phyloP scores from a whole-genome alignment of 208 protist species.

The Strigomonas culicis region DNA sequence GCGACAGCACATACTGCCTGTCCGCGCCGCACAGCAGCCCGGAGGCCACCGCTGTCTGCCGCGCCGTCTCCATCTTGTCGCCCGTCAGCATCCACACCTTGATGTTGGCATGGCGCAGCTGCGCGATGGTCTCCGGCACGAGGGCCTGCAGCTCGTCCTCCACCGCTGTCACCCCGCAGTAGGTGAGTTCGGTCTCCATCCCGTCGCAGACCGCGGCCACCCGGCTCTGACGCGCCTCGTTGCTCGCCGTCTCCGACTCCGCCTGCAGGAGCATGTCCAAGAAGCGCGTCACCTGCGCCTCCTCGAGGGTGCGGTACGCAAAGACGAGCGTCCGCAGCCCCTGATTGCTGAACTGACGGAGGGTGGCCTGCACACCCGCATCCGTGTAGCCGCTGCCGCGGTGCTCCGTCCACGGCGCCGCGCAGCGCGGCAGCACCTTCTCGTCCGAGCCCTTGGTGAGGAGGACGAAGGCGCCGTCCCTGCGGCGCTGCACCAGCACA shows the following conservation, averaged over 20 bases:
- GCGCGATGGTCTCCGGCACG: slow-evolving; percentile 87
- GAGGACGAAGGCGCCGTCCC: slow-evolving; percentile 32
- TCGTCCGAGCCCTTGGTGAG: slow-evolving; percentile 84
- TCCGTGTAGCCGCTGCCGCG: slow-evolving; percentile 3
- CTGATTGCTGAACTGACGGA: slow-evolving; percentile 29
- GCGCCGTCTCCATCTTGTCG: slow-evolving; percentile 97
- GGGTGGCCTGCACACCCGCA: not conserved
- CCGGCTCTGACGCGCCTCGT: slow-evolving; percentile 20
- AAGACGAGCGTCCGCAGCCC: slow-evolving; percentile 73
- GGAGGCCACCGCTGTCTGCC: slow-evolving; percentile 91
- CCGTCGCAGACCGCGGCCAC: slow-evolving; percentile 34
- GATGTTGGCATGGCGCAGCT: slow-evolving; percentile 73
- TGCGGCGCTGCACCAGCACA: slow-evolving; percentile 43
- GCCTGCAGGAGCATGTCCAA: slow-evolving; percentile 20
- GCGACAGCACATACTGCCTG: slow-evolving; percentile 34
- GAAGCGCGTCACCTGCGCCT: slow-evolving; percentile 36
- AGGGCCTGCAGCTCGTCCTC: slow-evolving; percentile 96
- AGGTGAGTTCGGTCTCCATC: slow-evolving; percentile 87
- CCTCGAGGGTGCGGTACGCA: slow-evolving; percentile 44
- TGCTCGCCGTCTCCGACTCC: slow-evolving; percentile 16
- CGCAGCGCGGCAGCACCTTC: slow-evolving; percentile 52
- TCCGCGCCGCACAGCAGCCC: slow-evolving; percentile 43
- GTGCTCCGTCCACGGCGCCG: slow-evolving; percentile 11
- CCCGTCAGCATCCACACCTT: slow-evolving; percentile 97
- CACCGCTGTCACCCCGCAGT: slow-evolving; percentile 94